Evolutionary conservation across 129 eudicot species (phyloP).

Genomic region (Glebionis coronaria): DNA sequence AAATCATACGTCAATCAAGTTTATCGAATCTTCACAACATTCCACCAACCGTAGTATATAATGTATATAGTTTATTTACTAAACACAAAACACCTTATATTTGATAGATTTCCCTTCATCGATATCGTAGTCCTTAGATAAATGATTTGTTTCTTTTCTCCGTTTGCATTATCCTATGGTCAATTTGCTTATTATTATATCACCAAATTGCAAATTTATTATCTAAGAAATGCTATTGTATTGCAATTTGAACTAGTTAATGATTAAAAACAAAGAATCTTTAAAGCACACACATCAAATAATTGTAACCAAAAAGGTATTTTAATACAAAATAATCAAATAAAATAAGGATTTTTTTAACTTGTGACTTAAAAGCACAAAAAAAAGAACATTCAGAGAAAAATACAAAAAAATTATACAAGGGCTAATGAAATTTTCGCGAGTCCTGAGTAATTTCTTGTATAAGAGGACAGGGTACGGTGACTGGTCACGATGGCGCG

Average conservation of each 20-base stretch:
- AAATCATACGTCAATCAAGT: no score
- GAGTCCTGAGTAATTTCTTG: no score
- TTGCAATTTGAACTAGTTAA: not conserved
- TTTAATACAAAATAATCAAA: not conserved
- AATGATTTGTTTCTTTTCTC: not conserved
- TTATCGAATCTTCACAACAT: no score
- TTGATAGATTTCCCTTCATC: not conserved
- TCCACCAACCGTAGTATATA: not conserved
- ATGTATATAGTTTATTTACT: not conserved
- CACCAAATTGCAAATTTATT: conserved; percentile 11
- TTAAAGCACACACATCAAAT: conserved; percentile 1
- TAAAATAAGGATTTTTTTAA: no score
- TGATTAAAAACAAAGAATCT: not conserved
- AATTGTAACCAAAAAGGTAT: not conserved
- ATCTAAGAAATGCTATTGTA: not conserved
- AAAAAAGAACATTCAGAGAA: no score
- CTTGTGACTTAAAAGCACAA: no score
- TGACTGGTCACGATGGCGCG: no score
- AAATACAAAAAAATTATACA: no score
- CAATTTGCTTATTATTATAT: conserved; percentile 19
- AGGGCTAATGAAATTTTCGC: no score
- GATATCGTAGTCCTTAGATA: not conserved
- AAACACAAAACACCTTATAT: not conserved
- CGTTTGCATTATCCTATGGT: conserved; percentile 18
- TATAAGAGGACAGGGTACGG: no score